Percentiles rank a stretch among this genome's conserved stretches.
phyloP scores from a whole-genome alignment of 2,329 filamentous ascomycete genomes.

The Sporothrix luriei region DNA sequence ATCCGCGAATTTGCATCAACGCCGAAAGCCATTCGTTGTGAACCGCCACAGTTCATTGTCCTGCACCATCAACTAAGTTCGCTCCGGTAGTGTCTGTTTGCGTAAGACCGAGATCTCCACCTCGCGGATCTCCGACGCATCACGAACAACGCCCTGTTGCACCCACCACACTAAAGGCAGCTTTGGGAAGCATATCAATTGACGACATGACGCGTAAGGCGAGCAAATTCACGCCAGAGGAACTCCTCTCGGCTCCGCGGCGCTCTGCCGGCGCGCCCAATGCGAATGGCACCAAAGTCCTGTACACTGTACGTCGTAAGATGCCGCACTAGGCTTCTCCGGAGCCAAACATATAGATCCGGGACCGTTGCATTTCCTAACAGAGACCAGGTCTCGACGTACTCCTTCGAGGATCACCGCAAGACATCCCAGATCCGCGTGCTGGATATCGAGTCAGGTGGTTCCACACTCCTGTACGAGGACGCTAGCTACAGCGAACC shows the following conservation, averaged over 20 bases:
- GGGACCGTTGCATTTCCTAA: not conserved
- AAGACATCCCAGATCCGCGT: conserved; percentile 69
- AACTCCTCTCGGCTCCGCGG: conserved; percentile 74
- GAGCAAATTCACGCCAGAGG: conserved; percentile 73
- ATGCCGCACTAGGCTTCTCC: not conserved
- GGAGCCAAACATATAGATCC: not conserved
- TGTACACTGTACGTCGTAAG: conserved; percentile 69
- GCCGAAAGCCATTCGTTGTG: not conserved
- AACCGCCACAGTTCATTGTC: not conserved
- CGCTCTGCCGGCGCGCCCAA: conserved; percentile 73
- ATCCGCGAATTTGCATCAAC: not conserved
- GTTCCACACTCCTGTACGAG: conserved; percentile 66
- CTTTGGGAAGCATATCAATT: not conserved
- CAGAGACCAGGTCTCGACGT: conserved; percentile 62
- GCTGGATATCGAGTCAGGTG: conserved; percentile 67
- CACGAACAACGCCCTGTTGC: not conserved
- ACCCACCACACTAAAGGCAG: not conserved
- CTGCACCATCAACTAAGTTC: not conserved
- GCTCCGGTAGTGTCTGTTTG: not conserved
- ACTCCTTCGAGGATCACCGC: conserved; percentile 75
- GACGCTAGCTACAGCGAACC: conserved; percentile 69
- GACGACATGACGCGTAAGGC: conserved; percentile 70
- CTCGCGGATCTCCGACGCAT: not conserved
- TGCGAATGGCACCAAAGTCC: conserved; percentile 61
- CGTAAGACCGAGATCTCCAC: not conserved